phyloP scores from a whole-genome alignment of 2,329 filamentous ascomycete genomes.

The Fusarium sp. region DNA sequence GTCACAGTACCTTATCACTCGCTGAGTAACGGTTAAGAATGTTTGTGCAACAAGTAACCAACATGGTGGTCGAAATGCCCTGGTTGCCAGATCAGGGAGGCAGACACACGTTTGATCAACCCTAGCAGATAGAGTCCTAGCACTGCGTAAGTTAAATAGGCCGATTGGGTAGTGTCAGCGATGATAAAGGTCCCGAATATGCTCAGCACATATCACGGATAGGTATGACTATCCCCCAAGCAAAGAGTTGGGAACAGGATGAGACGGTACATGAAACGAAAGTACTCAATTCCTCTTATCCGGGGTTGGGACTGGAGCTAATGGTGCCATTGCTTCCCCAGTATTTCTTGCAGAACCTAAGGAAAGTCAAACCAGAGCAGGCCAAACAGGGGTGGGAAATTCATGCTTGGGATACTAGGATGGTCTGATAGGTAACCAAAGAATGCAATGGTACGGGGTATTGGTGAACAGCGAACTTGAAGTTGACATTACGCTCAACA shows the following conservation, averaged over 20 bases:
- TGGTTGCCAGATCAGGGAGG: constrained; percentile 21
- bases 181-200: not conserved
- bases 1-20: constrained; percentile 8
- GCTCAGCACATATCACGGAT: constrained; percentile 10
- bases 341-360: constrained; percentile 37
- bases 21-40: constrained; percentile 29
- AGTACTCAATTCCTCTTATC: constrained; percentile 13
- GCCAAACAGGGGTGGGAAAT: constrained; percentile 13
- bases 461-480: not conserved
- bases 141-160: constrained; percentile 10
- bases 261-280: constrained; percentile 14
- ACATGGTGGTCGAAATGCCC: constrained; percentile 11
- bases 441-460: no score
- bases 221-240: not conserved
- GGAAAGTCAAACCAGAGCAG: constrained; percentile 24
- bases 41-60: constrained; percentile 29
- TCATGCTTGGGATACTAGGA: no score
- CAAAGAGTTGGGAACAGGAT: not conserved
- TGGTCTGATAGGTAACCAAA: no score
- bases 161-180: not conserved
- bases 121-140: constrained; percentile 1
- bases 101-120: constrained; percentile 10
- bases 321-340: constrained; percentile 23
- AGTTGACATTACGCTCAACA: not conserved
- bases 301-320: constrained; percentile 13